Percentiles rank a stretch among this genome's conserved stretches.
Evolutionary conservation across 176 grass and related monocot genomes (phyloP).

Genomic region (Oryza meridionalis): DNA sequence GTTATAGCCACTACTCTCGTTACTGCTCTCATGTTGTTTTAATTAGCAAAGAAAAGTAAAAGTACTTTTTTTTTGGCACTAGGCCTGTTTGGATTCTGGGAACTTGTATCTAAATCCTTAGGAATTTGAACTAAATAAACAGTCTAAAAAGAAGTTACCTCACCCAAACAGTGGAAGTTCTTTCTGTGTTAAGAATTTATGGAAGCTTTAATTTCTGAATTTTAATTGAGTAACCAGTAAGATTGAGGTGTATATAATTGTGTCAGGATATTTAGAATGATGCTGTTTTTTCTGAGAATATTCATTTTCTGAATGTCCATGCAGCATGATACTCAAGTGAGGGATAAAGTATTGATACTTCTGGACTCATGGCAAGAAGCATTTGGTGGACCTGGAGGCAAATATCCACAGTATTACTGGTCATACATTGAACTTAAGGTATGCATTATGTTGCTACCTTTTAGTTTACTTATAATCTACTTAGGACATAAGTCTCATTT

Average conservation of each 20-base stretch:
- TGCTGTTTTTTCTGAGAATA: not conserved
- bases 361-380: slow-evolving; percentile 99
- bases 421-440: slow-evolving; percentile 92
- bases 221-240: not conserved
- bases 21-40: not conserved
- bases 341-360: slow-evolving; percentile 79
- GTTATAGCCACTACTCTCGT: not conserved
- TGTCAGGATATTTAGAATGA: slow-evolving; percentile 4
- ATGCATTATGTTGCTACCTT: not conserved
- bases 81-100: not conserved
- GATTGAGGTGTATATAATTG: not conserved
- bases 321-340: slow-evolving; percentile 95
- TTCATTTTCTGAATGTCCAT: slow-evolving; percentile 32
- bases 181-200: not conserved
- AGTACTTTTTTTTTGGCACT: not conserved
- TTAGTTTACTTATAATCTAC: not conserved
- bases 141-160: not conserved
- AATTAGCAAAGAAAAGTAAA: slow-evolving; percentile 5
- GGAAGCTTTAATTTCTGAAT: not conserved
- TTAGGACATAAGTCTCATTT: not conserved
- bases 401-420: slow-evolving; percentile 92
- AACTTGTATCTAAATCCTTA: not conserved
- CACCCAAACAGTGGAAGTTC: not conserved
- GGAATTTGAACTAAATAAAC: not conserved
- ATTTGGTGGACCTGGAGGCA: slow-evolving; percentile 92